Conservation (phyloP, 148 eudicot genomes). For the Cornus florida region DNA sequence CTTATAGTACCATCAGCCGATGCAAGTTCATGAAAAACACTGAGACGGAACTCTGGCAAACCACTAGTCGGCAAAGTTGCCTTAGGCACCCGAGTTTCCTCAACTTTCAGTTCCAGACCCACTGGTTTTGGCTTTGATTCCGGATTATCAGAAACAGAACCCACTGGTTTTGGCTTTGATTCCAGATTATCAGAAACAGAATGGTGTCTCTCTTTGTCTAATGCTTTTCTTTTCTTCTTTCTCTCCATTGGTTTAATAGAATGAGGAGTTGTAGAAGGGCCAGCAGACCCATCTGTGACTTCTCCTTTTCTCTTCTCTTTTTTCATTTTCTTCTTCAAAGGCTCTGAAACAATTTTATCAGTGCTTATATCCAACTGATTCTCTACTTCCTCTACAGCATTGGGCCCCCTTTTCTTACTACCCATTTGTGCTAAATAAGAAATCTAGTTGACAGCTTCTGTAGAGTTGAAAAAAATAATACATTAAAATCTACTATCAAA, state of each 20-base stretch:
- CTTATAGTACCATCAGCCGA: slow-evolving; percentile 54
- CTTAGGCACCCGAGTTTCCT: slow-evolving; percentile 16
- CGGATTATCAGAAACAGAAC: slow-evolving; percentile 17
- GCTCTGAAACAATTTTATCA: slow-evolving; percentile 24
- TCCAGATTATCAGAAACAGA: slow-evolving; percentile 24
- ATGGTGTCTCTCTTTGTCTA: slow-evolving; percentile 61
- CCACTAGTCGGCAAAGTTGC: slow-evolving; percentile 14
- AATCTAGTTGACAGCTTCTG: background rate
- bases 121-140: slow-evolving; percentile 23
- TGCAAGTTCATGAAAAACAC: slow-evolving; percentile 65
- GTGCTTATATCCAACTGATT: slow-evolving; percentile 10
- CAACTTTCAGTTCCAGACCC: slow-evolving; percentile 22
- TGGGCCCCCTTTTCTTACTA: slow-evolving; percentile 48
- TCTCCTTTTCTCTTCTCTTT: slow-evolving; percentile 36
- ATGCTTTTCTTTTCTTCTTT: slow-evolving; percentile 58
- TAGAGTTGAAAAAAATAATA: background rate
- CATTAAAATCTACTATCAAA: background rate
- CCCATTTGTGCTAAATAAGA: slow-evolving; percentile 32
- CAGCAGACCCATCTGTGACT: slow-evolving; percentile 23
- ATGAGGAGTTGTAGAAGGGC: slow-evolving; percentile 21
- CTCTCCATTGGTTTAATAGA: slow-evolving; percentile 72
- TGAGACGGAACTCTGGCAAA: slow-evolving; percentile 77
- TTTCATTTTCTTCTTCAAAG: slow-evolving; percentile 47
- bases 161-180: slow-evolving; percentile 17
- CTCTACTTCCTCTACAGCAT: slow-evolving; percentile 26